These are phyloP conservation scores for Podospora conica DNA, from an alignment of 495 filamentous ascomycete genomes.

Conservation along the genomic window DNA sequence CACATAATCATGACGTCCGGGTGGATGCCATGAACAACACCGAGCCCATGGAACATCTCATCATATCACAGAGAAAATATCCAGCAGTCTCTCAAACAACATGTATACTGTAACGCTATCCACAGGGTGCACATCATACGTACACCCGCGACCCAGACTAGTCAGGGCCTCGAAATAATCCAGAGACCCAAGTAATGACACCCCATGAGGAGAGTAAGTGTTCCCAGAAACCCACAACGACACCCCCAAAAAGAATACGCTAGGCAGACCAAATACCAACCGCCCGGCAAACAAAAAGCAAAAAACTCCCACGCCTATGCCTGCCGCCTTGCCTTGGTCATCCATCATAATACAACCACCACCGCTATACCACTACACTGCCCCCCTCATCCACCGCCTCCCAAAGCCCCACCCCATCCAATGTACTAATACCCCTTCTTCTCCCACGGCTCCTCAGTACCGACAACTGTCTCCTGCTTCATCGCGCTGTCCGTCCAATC, in stretches of 20 bases:
- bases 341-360: not conserved
- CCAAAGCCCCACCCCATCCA: not conserved
- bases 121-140: no score
- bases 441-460: constrained; percentile 2
- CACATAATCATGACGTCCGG: no score
- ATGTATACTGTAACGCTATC: not conserved
- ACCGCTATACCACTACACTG: no score
- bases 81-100: no score
- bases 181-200: not conserved
- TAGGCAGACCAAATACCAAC: not conserved
- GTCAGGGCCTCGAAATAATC: no score
- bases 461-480: constrained; percentile 20
- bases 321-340: not conserved
- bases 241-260: not conserved
- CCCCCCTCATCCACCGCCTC: not conserved
- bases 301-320: not conserved
- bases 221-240: no score
- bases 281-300: not conserved
- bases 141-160: no score
- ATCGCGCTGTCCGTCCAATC: constrained; percentile 35
- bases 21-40: no score
- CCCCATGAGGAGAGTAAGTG: not conserved
- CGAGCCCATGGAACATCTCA: no score
- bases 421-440: constrained; percentile 6
- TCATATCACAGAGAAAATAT: no score